phyloP scores from a whole-genome alignment of 306 rosid genomes.

The Cicer cuneatum region DNA sequence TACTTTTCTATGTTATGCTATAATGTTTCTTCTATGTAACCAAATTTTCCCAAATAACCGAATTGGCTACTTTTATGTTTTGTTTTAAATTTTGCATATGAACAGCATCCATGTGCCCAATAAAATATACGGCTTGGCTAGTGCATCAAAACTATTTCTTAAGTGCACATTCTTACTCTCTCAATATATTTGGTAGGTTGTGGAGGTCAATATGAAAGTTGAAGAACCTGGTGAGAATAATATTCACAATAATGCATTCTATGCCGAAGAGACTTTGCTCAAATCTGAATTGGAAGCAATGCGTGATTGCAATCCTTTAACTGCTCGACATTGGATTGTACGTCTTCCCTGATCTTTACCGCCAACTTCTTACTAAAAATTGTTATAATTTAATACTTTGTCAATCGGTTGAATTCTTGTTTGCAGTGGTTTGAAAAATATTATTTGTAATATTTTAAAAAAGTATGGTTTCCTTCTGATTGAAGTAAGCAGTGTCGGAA shows the following conservation, averaged over 20 bases:
- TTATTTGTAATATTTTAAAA: neutral
- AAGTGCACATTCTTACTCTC: conserved; percentile 27
- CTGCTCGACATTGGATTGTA: conserved; percentile 96
- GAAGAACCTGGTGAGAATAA: conserved; percentile 89
- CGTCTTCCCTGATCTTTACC: conserved; percentile 45
- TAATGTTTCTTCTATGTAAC: neutral
- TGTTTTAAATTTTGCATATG: conserved; percentile 14
- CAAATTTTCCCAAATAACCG: conserved; percentile 9
- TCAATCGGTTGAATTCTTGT: conserved; percentile 18
- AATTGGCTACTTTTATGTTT: neutral
- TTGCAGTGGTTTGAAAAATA: neutral
- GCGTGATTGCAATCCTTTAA: conserved; percentile 82
- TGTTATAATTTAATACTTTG: conserved; percentile 27
- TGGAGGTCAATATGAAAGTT: conserved; percentile 79
- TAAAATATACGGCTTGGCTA: neutral
- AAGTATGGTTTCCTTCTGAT: neutral
- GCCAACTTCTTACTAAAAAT: conserved; percentile 6
- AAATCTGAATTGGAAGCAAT: conserved; percentile 75
- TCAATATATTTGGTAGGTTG: conserved; percentile 59
- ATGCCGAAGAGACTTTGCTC: conserved; percentile 84
- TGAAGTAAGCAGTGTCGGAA: neutral
- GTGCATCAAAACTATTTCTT: conserved; percentile 4
- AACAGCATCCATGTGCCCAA: neutral
- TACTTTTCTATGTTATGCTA: neutral
- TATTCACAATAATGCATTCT: conserved; percentile 86